Evolutionary conservation across 805 yeast species (phyloP).

Genomic region (Starmerella riodocensis): DNA sequence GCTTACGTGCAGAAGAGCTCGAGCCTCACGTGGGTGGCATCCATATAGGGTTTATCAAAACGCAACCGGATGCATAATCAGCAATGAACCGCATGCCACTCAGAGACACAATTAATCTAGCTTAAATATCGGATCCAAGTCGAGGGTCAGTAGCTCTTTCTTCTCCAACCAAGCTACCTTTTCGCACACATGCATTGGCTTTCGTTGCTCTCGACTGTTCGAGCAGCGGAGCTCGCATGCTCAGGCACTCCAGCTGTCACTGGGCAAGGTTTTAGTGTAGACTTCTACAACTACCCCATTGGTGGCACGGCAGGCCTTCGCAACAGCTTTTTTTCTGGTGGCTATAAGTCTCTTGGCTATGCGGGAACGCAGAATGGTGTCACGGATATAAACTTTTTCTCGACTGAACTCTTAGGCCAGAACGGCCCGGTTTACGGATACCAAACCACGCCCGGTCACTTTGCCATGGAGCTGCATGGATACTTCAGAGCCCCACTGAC

Average conservation of each 20-base stretch:
- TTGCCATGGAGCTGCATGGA: neutral
- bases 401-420: neutral
- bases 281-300: neutral
- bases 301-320: neutral
- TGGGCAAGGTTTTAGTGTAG: neutral
- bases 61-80: no score
- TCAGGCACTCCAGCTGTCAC: neutral
- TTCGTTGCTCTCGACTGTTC: no score
- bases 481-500: neutral
- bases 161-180: no score
- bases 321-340: neutral
- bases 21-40: no score
- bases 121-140: no score
- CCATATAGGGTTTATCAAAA: no score
- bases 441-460: neutral
- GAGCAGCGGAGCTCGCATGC: no score
- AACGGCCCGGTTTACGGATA: neutral
- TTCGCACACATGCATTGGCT: no score
- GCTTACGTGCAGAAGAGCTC: no score
- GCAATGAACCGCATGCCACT: no score
- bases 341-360: neutral
- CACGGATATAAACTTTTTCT: neutral
- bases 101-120: no score
- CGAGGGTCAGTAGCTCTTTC: no score
- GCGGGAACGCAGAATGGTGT: neutral